A percentile compares a stretch with the other conserved stretches of the same genome.
These are phyloP conservation scores for Myxozyma neglecta DNA, from an alignment of 805 yeast genomes.

Conservation along the genomic window DNA sequence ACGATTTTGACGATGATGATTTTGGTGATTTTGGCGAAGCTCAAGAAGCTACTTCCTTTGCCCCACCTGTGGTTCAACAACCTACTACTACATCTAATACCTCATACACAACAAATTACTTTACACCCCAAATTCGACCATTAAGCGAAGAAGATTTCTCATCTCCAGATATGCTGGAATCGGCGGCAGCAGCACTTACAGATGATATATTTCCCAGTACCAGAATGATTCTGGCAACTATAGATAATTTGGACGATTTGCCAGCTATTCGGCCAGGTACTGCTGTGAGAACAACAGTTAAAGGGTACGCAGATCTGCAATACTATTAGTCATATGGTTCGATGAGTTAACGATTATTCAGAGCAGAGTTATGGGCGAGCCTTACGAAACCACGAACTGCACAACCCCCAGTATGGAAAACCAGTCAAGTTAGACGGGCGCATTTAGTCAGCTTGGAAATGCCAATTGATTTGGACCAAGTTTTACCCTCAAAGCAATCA, in stretches of 20 bases:
- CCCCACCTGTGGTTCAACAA: slow-evolving; percentile 3
- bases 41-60: slow-evolving; percentile 2
- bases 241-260: slow-evolving; percentile 5
- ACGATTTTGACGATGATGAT: slow-evolving; percentile 28
- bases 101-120: not conserved
- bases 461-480: slow-evolving; percentile 69
- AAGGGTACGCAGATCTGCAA: slow-evolving; percentile 2
- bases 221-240: slow-evolving; percentile 19
- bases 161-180: slow-evolving; percentile 14
- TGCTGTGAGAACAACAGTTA: not conserved
- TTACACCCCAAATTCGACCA: not conserved
- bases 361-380: slow-evolving; percentile 43
- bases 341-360: not conserved
- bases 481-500: slow-evolving; percentile 8
- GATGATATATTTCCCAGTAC: slow-evolving; percentile 15
- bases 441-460: slow-evolving; percentile 65
- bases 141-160: slow-evolving; percentile 13
- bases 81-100: not conserved
- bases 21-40: slow-evolving; percentile 31
- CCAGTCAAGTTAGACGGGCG: slow-evolving; percentile 62
- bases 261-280: slow-evolving; percentile 9
- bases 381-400: slow-evolving; percentile 49
- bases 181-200: slow-evolving; percentile 17
- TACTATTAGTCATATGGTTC: not conserved
- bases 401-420: slow-evolving; percentile 69